Base-by-base conservation (phyloP, 805 yeast species). In the Sugiyamaella boreocaroliniensis region DNA sequence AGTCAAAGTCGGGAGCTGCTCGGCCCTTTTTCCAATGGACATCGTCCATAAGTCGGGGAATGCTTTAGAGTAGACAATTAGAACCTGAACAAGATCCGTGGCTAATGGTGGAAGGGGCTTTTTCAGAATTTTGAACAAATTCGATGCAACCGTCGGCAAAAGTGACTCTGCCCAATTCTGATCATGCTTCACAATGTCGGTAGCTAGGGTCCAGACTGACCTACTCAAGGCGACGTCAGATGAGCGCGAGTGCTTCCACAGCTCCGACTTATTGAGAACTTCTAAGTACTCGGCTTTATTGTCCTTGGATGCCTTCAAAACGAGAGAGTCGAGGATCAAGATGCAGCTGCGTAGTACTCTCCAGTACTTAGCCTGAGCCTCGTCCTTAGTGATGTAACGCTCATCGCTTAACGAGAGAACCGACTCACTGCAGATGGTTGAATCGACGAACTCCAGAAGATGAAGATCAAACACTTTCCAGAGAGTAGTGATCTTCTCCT, bases 341-440 rank as follows among this genome's bases (percentile, higher is more conserved):
- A 86, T 58, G 1, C 82, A 69, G 6, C 81, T 71, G 40, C 75
- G 73, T 14, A 81, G 62, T 2, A 83, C 74, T 53, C 95, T 71
- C 29, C 74, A 72, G 62, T 81, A 86, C 64, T 86, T 87, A 16
- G 81, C 68, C 29, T 72, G 71, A 0, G 86, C 76, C 55, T 89
- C 95, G 45, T 82, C 86, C 47, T 76, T 76, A 2, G 81, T 76
- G 16, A 82, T 77, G 59, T 79, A 81, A 51, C 96, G 73, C 62
- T 83, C 85, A 61, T 90, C 97, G 1, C 90, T 81, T 18, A 90
- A 66, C 0, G 89, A 77, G 14, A 77, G 81, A 3, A 75, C 76
- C 2, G 79, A 71, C 64, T 89, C 96, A 32, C 69, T 65, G 14
- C 76, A 66, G 8, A 87, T 61, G 0, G 79, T 72, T 37, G 81